phyloP scores from a whole-genome alignment of 2,329 filamentous ascomycete genomes.

The Boeremia lycopersici region DNA sequence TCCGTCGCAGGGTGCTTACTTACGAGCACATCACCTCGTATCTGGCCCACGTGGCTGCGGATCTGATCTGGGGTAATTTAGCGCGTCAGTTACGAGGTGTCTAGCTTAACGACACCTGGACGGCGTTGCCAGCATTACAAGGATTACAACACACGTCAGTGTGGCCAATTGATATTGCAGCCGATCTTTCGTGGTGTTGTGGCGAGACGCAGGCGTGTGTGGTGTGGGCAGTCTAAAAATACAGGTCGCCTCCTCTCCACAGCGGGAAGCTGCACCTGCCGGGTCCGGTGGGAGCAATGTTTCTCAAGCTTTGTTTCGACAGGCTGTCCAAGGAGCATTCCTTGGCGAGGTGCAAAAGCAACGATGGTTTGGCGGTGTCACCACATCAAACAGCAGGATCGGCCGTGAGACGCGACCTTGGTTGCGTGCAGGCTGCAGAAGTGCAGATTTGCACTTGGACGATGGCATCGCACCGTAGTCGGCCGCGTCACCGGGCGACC shows the following conservation, averaged over 20 bases:
- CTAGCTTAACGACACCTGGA: conserved; percentile 6
- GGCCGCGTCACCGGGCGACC: conserved; percentile 12
- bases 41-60: conserved; percentile 32
- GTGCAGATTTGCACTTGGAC: conserved; percentile 2
- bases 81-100: conserved; percentile 10
- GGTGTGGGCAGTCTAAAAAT: conserved; percentile 12
- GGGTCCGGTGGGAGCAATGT: conserved; percentile 12
- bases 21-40: conserved; percentile 34
- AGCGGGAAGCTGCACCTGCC: conserved; percentile 17
- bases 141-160: not conserved
- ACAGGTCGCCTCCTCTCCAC: conserved; percentile 18
- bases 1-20: conserved; percentile 23
- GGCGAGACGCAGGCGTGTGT: not conserved
- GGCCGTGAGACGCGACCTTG: not conserved
- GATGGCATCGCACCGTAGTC: not conserved
- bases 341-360: conserved; percentile 1
- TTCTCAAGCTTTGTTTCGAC: conserved; percentile 20
- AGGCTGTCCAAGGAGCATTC: not conserved
- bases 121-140: not conserved
- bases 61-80: conserved; percentile 37
- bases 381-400: conserved; percentile 9
- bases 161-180: not conserved
- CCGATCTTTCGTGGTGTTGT: conserved; percentile 5
- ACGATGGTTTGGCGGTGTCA: conserved; percentile 5
- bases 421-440: conserved; percentile 2